Evolutionary conservation across 1,284 basidiomycete species (phyloP).

Genomic region (Cerioporus squamosus): DNA sequence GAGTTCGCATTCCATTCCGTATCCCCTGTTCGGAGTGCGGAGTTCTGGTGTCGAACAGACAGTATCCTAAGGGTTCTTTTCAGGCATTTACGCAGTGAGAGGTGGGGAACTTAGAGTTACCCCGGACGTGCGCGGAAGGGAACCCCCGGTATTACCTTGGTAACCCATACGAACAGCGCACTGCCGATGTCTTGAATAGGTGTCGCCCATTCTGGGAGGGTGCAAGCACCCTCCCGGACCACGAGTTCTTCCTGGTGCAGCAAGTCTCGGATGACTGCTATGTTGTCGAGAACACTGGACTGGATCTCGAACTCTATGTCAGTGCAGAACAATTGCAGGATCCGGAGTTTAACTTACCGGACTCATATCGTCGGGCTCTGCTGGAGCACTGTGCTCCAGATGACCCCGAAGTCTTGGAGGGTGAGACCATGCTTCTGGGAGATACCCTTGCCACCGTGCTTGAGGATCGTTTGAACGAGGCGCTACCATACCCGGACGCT

Average conservation of each 20-base stretch:
- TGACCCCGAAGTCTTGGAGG: neutral
- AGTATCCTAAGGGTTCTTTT: too few relatives aligned
- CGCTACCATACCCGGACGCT: neutral
- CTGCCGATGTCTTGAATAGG: neutral
- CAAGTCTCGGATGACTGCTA: neutral
- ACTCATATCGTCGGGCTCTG: neutral
- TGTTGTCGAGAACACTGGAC: neutral
- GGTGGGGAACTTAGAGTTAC: neutral
- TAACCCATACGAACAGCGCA: neutral
- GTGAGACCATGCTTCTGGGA: neutral
- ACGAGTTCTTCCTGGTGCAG: neutral
- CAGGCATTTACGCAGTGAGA: too few relatives aligned
- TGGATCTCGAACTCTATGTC: neutral
- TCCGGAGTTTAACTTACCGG: neutral
- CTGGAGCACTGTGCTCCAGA: too few relatives aligned
- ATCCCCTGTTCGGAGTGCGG: too few relatives aligned
- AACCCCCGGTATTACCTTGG: neutral
- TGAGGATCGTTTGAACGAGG: neutral
- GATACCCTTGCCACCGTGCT: neutral
- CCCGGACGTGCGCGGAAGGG: neutral
- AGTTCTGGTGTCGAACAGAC: too few relatives aligned
- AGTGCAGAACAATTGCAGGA: neutral
- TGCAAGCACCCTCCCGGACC: neutral
- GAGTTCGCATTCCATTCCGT: too few relatives aligned
- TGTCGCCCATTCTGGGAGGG: neutral